Percentiles rank a stretch among this genome's conserved stretches.
phyloP scores from a whole-genome alignment of 257 asterid genomes.

The Ligustrum vulgare region DNA sequence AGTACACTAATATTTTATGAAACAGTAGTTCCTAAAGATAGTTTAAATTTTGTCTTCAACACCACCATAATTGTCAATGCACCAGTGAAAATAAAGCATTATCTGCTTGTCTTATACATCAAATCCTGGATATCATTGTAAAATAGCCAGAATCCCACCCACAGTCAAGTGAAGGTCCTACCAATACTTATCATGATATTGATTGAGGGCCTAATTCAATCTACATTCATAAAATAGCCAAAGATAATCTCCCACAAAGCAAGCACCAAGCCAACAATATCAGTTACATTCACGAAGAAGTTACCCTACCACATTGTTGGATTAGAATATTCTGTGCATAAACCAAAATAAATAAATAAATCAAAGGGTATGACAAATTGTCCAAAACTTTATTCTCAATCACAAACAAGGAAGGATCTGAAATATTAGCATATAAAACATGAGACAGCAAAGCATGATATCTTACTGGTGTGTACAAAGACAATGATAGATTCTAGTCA shows the following conservation, averaged over 20 bases:
- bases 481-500: conserved; percentile 30
- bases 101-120: conserved; percentile 20
- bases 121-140: conserved; percentile 22
- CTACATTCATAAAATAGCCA: conserved; percentile 26
- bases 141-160: conserved; percentile 27
- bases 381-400: conserved; percentile 31
- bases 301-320: conserved; percentile 16
- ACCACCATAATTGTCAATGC: conserved; percentile 9
- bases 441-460: conserved; percentile 47
- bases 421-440: conserved; percentile 36
- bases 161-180: conserved; percentile 27
- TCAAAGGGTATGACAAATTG: conserved; percentile 23
- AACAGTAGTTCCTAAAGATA: too few relatives aligned
- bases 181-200: conserved; percentile 25
- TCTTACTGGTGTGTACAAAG: conserved; percentile 59
- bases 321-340: conserved; percentile 5
- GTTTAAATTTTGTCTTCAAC: too few relatives aligned
- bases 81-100: background rate
- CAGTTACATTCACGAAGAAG: conserved; percentile 7
- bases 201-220: conserved; percentile 34
- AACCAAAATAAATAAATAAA: conserved; percentile 12
- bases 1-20: too few relatives aligned
- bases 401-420: conserved; percentile 32
- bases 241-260: conserved; percentile 23
- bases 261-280: conserved; percentile 21